Evolutionary conservation across 192 early-diverging fungal species (phyloP).

Genomic region (Spinellus fusiger): DNA sequence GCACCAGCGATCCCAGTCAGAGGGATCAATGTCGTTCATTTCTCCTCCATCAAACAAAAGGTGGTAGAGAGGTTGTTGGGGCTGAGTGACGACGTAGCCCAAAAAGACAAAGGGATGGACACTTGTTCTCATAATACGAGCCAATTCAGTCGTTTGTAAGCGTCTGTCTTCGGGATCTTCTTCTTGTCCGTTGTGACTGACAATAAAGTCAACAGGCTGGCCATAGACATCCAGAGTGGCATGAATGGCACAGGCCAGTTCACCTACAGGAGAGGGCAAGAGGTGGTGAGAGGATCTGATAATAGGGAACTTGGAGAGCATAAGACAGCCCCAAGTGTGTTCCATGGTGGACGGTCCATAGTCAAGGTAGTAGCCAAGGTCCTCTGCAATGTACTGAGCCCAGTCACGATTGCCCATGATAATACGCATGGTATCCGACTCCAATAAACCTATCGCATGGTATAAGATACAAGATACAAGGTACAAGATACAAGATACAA

Average conservation of each 20-base stretch:
- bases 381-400: constrained; percentile 72
- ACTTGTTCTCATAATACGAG: constrained; percentile 69
- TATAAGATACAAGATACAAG: too few species aligned
- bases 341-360: constrained; percentile 81
- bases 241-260: constrained; percentile 80
- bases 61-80: constrained; percentile 56
- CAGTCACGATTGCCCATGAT: constrained; percentile 84
- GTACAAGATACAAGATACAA: too few species aligned
- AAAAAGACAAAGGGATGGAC: constrained; percentile 72
- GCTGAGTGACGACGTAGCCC: constrained; percentile 76
- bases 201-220: constrained; percentile 70
- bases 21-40: constrained; percentile 71
- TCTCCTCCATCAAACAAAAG: constrained; percentile 58
- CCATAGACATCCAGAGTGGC: constrained; percentile 82
- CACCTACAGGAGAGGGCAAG: constrained; percentile 74
- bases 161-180: constrained; percentile 69
- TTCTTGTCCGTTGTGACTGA: constrained; percentile 80
- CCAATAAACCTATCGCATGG: constrained; percentile 52
- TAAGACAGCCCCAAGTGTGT: constrained; percentile 82
- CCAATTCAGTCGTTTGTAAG: constrained; percentile 73
- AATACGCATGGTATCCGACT: constrained; percentile 72
- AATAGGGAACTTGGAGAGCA: constrained; percentile 86
- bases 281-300: constrained; percentile 64
- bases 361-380: constrained; percentile 71
- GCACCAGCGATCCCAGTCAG: constrained; percentile 79